phyloP scores from a whole-genome alignment of 2,329 filamentous ascomycete genomes.

The Chalaropsis thielavioides region DNA sequence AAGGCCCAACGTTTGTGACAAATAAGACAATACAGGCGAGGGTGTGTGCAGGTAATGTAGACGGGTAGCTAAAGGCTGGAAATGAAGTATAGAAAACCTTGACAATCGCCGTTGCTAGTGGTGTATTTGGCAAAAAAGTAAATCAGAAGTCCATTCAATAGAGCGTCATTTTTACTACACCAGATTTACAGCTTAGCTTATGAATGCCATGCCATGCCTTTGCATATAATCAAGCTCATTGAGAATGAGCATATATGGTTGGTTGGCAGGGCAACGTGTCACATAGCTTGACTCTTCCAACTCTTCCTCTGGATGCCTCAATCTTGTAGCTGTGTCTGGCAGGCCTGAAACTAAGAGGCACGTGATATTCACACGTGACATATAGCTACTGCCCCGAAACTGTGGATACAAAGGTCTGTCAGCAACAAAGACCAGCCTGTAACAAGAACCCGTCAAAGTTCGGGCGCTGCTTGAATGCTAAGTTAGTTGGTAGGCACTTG shows the following conservation, averaged over 20 bases:
- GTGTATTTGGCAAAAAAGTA: neutral
- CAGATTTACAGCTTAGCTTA: neutral
- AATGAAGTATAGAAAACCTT: too few species aligned
- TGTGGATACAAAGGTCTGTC: neutral
- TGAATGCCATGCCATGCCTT: neutral
- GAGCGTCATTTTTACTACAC: neutral
- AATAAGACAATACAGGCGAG: neutral
- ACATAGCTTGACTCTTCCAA: neutral
- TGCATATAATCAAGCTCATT: neutral
- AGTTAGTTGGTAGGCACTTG: neutral
- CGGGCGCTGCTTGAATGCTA: neutral
- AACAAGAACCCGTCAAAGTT: neutral
- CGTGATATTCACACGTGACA: neutral
- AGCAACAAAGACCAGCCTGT: too few species aligned
- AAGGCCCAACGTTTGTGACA: neutral
- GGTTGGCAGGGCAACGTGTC: constrained; percentile 7
- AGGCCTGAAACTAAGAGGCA: neutral
- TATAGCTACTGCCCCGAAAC: neutral
- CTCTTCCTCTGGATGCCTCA: neutral
- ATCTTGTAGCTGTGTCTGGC: neutral
- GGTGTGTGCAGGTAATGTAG: too few species aligned
- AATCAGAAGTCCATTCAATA: neutral
- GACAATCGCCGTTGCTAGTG: too few species aligned
- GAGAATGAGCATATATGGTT: neutral
- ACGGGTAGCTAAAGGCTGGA: too few species aligned